Conservation (phyloP, 257 asterid species). For the Striga asiatica region DNA sequence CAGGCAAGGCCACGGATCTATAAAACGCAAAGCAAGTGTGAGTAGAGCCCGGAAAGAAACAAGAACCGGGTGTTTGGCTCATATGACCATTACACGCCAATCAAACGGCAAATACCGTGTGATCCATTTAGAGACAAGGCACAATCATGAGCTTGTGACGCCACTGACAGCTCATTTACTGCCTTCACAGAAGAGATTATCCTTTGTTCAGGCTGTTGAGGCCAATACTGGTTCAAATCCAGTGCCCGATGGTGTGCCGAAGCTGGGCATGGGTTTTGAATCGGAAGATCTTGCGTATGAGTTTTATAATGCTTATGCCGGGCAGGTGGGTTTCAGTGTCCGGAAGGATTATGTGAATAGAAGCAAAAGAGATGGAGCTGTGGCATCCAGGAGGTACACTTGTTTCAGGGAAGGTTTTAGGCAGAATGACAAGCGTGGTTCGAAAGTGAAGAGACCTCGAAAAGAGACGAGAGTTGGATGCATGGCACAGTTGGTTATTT, state of each 20-base stretch:
- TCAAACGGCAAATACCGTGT: slow-evolving; percentile 43
- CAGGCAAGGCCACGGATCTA: slow-evolving; percentile 48
- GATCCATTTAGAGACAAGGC: slow-evolving; percentile 42
- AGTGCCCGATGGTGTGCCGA: slow-evolving; percentile 40
- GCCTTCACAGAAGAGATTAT: slow-evolving; percentile 58
- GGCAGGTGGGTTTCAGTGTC: slow-evolving; percentile 40
- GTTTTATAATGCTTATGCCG: slow-evolving; percentile 49
- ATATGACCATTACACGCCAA: slow-evolving; percentile 55
- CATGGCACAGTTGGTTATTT: slow-evolving; percentile 48
- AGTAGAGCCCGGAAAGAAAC: slow-evolving; percentile 39
- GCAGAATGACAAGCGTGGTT: slow-evolving; percentile 44
- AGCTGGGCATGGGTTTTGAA: slow-evolving; percentile 55
- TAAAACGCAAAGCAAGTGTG: slow-evolving; percentile 26
- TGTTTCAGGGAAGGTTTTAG: slow-evolving; percentile 52
- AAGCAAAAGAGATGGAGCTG: slow-evolving; percentile 43
- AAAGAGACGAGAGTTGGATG: slow-evolving; percentile 59
- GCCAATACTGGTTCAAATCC: slow-evolving; percentile 28
- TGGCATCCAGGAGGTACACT: slow-evolving; percentile 49
- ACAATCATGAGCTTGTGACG: slow-evolving; percentile 52
- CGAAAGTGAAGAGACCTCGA: slow-evolving; percentile 40
- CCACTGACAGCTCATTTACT: slow-evolving; percentile 46
- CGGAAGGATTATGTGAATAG: slow-evolving; percentile 50
- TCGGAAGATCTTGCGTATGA: slow-evolving; percentile 50
- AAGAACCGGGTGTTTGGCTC: slow-evolving; percentile 52
- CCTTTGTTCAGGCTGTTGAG: slow-evolving; percentile 51